These are phyloP conservation scores for Nannochloropsis gaditana DNA, from an alignment of 108 stramenopile species.

Conservation along the genomic window DNA sequence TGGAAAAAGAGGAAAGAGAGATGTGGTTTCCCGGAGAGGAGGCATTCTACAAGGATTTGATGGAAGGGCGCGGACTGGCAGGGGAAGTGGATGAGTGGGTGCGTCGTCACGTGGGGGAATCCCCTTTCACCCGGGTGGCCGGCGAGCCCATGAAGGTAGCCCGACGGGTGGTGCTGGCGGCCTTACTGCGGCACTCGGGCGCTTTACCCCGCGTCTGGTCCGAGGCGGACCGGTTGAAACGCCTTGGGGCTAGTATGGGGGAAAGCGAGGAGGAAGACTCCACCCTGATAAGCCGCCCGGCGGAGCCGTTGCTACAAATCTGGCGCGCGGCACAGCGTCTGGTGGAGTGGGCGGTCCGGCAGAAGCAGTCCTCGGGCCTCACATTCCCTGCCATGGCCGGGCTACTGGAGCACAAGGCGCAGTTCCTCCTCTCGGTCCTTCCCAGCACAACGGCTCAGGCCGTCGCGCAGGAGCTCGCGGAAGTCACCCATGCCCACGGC, in stretches of 20 bases:
- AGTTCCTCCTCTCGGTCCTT: slow-evolving; percentile 26
- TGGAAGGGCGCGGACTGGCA: slow-evolving; percentile 13
- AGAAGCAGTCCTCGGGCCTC: slow-evolving; percentile 28
- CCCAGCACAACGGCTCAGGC: not conserved
- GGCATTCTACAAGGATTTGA: slow-evolving; percentile 1
- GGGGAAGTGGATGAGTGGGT: slow-evolving; percentile 23
- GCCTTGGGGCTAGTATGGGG: not conserved
- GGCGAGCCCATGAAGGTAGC: slow-evolving; percentile 37
- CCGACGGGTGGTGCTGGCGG: slow-evolving; percentile 23
- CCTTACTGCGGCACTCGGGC: slow-evolving; percentile 31
- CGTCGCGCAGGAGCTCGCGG: not conserved
- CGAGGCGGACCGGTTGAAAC: not conserved
- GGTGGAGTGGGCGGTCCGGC: slow-evolving; percentile 27
- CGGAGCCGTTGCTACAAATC: not conserved
- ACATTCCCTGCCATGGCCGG: slow-evolving; percentile 23
- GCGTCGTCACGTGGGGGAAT: slow-evolving; percentile 16
- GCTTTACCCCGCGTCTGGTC: slow-evolving; percentile 5
- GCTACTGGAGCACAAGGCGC: slow-evolving; percentile 27
- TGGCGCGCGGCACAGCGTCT: slow-evolving; percentile 37
- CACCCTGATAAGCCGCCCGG: not conserved
- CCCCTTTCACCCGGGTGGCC: slow-evolving; percentile 27
- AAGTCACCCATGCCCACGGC: not conserved
- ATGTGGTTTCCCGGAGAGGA: not conserved
- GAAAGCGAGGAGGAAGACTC: not conserved
- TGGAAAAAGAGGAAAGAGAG: not conserved